Evolutionary conservation across 148 eudicot genomes (phyloP).

Genomic region (Nepenthes mirabilis): DNA sequence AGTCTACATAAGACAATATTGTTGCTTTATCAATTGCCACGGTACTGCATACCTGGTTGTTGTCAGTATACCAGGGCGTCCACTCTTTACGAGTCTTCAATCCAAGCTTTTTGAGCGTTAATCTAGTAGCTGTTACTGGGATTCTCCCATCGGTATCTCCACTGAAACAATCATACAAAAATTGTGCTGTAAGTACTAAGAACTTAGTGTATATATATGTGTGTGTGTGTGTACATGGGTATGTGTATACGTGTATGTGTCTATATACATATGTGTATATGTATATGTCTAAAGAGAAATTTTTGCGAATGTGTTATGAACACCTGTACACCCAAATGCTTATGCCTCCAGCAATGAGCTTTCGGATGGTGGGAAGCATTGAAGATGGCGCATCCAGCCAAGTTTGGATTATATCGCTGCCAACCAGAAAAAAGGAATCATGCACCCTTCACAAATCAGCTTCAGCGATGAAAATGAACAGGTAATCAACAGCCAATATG

Average conservation of each 20-base stretch:
- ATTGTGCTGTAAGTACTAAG: background rate
- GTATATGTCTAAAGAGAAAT: no score
- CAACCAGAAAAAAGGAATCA: background rate
- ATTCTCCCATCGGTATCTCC: slow-evolving; percentile 90
- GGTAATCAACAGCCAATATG: no score
- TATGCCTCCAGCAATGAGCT: slow-evolving; percentile 41
- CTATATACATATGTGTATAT: no score
- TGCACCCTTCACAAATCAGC: background rate
- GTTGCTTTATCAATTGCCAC: no score
- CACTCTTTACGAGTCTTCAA: slow-evolving; percentile 50
- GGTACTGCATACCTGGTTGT: slow-evolving; percentile 34
- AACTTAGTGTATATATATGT: no score
- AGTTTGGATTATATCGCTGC: slow-evolving; percentile 34
- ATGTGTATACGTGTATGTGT: no score
- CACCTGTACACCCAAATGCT: slow-evolving; percentile 82
- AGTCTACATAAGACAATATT: no score
- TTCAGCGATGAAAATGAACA: no score
- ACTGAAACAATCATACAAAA: slow-evolving; percentile 14
- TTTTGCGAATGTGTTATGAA: no score
- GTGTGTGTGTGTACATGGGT: no score
- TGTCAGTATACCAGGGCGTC: slow-evolving; percentile 66
- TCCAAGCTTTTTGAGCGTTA: slow-evolving; percentile 49
- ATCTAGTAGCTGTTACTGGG: slow-evolving; percentile 74
- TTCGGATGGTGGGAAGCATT: slow-evolving; percentile 50
- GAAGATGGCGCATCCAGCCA: slow-evolving; percentile 61